A percentile compares a stretch with the other conserved stretches of the same genome.
Conservation (phyloP, 495 filamentous ascomycete species). For the Cercophora sp. region DNA sequence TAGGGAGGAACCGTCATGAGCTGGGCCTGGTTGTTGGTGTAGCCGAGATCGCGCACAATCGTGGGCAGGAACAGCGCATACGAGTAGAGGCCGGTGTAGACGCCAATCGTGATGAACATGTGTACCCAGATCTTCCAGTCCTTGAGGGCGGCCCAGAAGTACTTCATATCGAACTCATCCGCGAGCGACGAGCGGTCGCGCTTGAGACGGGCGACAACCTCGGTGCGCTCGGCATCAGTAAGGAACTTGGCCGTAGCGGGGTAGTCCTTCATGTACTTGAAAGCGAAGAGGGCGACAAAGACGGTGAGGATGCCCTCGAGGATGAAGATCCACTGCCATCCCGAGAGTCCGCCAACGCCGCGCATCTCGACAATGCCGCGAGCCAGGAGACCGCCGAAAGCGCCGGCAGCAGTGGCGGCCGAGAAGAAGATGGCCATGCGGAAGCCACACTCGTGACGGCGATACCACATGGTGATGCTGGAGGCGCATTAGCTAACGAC, state of each 20-base stretch:
- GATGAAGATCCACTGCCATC: conserved; percentile 78
- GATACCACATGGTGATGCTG: conserved; percentile 69
- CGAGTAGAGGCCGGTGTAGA: conserved; percentile 60
- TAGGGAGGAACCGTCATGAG: conserved; percentile 60
- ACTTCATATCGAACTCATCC: conserved; percentile 71
- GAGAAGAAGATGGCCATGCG: conserved; percentile 81
- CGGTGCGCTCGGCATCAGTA: conserved; percentile 57
- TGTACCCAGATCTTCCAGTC: conserved; percentile 77
- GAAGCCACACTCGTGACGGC: conserved; percentile 56
- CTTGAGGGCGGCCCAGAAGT: conserved; percentile 65
- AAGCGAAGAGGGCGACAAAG: conserved; percentile 52
- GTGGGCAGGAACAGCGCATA: conserved; percentile 65
- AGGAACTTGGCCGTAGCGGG: conserved; percentile 75
- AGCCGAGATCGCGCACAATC: conserved; percentile 57
- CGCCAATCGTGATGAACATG: conserved; percentile 47
- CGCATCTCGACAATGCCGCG: conserved; percentile 65
- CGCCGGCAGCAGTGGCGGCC: conserved; percentile 71
- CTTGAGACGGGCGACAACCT: conserved; percentile 63
- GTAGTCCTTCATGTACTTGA: conserved; percentile 74
- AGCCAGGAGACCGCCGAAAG: conserved; percentile 73
- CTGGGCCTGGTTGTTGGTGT: conserved; percentile 51
- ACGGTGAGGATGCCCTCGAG: conserved; percentile 68
- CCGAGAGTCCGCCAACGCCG: conserved; percentile 56
- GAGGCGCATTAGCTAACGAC: conserved; percentile 25
- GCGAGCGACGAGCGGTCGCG: conserved; percentile 68